Evolutionary conservation across 192 early-diverging fungal genomes (phyloP).

Genomic region (Coemansia sp.): DNA sequence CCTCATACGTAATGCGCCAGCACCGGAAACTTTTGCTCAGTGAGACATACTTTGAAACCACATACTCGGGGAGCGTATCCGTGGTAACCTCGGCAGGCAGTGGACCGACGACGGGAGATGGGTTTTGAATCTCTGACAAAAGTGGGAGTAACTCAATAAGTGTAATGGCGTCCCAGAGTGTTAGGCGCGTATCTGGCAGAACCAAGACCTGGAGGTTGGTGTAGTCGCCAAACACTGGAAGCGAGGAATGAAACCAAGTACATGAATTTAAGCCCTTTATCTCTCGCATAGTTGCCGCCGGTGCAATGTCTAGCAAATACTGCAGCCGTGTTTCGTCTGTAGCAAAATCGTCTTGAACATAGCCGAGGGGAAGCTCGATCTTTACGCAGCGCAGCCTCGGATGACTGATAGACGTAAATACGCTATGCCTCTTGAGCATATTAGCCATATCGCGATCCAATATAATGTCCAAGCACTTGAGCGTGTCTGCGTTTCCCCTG

Average conservation of each 20-base stretch:
- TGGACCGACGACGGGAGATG: neutral
- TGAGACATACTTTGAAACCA: neutral
- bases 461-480: slow-evolving; percentile 7
- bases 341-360: neutral
- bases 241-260: neutral
- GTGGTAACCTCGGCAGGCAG: neutral
- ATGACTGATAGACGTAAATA: neutral
- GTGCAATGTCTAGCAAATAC: neutral
- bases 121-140: neutral
- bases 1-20: neutral
- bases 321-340: neutral
- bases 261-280: too few species aligned
- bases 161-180: neutral
- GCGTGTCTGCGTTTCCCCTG: slow-evolving; percentile 1
- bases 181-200: neutral
- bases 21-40: neutral
- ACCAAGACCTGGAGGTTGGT: neutral
- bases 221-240: neutral
- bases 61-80: neutral
- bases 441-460: neutral
- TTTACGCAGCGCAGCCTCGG: neutral
- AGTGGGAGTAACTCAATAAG: neutral
- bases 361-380: neutral
- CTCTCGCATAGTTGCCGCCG: neutral
- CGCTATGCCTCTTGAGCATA: slow-evolving; percentile 4